Evolutionary conservation across 2,329 filamentous ascomycete species (phyloP).

Genomic region (Waltergamsia citrina): DNA sequence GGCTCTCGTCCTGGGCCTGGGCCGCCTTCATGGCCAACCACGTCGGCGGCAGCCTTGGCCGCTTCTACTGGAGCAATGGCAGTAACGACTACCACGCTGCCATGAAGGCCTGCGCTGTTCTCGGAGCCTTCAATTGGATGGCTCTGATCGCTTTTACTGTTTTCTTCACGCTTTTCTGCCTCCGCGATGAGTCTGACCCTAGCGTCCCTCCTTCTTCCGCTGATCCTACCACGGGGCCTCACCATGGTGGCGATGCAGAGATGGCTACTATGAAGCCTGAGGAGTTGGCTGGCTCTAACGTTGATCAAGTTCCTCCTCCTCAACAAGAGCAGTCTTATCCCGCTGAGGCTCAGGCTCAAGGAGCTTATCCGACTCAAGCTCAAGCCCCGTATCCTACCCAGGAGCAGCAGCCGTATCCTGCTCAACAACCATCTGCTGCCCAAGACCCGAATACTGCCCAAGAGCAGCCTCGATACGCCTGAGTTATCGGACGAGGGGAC

Average conservation of each 20-base stretch:
- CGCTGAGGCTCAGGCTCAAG: no score
- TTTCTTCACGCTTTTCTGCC: conserved; percentile 25
- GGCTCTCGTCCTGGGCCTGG: conserved; percentile 33
- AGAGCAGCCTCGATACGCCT: no score
- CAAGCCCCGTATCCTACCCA: neutral
- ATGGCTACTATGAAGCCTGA: neutral
- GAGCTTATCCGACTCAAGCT: no score
- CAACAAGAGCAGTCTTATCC: no score
- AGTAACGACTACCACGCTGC: conserved; percentile 5
- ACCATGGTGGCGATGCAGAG: neutral
- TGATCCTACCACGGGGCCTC: no score
- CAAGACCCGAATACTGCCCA: no score
- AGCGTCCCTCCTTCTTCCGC: no score
- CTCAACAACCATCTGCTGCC: no score
- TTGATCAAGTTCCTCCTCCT: no score
- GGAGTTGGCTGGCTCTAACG: no score
- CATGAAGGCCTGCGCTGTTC: conserved; percentile 23
- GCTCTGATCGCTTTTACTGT: conserved; percentile 26
- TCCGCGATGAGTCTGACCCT: conserved; percentile 5
- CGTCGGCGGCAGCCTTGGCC: neutral
- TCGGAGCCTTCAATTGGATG: conserved; percentile 20
- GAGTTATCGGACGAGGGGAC: no score
- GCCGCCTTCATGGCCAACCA: conserved; percentile 13
- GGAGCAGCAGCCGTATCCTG: neutral
- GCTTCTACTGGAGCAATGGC: neutral